A percentile compares a stretch with the other conserved stretches of the same genome.
These are phyloP conservation scores for Pythium plurisporium DNA, from an alignment of 352 stramenopile species.

Conservation along the genomic window DNA sequence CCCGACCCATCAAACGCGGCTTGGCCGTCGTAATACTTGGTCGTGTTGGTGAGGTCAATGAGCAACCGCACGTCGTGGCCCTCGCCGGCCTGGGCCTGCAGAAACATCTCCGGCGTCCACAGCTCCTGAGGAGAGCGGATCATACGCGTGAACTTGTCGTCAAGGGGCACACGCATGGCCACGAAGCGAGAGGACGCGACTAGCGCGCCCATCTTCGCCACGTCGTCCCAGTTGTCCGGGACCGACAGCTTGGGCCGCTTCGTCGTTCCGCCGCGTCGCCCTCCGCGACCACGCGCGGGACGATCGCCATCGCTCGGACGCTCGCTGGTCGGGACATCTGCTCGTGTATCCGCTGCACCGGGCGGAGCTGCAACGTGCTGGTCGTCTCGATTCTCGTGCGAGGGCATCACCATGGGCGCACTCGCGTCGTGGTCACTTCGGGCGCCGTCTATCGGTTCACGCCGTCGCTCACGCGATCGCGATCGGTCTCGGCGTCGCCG, in stretches of 20 bases:
- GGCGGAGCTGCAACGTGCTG: too few relatives aligned
- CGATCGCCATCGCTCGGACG: background rate
- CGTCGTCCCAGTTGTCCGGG: constrained; percentile 80
- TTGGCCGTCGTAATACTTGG: constrained; percentile 76
- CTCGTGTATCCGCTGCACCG: background rate
- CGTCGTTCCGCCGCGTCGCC: background rate
- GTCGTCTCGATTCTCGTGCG: too few relatives aligned
- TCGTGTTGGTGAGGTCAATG: constrained; percentile 82
- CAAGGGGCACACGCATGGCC: constrained; percentile 63
- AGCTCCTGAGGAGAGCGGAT: constrained; percentile 34
- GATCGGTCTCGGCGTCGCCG: background rate
- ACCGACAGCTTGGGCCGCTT: constrained; percentile 26
- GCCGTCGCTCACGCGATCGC: background rate
- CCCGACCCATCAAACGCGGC: constrained; percentile 37
- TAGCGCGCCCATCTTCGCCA: constrained; percentile 62
- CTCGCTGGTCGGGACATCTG: background rate
- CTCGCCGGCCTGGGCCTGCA: constrained; percentile 34
- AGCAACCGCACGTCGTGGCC: constrained; percentile 55
- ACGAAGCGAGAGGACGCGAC: constrained; percentile 59
- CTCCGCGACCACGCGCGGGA: background rate
- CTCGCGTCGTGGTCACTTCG: background rate
- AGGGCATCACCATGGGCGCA: background rate
- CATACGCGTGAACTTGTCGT: constrained; percentile 53
- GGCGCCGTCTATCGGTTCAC: background rate
- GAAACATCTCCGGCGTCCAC: constrained; percentile 57